These are phyloP conservation scores for Colletotrichum abscissum DNA, from an alignment of 2,329 filamentous ascomycete genomes.

Conservation along the genomic window DNA sequence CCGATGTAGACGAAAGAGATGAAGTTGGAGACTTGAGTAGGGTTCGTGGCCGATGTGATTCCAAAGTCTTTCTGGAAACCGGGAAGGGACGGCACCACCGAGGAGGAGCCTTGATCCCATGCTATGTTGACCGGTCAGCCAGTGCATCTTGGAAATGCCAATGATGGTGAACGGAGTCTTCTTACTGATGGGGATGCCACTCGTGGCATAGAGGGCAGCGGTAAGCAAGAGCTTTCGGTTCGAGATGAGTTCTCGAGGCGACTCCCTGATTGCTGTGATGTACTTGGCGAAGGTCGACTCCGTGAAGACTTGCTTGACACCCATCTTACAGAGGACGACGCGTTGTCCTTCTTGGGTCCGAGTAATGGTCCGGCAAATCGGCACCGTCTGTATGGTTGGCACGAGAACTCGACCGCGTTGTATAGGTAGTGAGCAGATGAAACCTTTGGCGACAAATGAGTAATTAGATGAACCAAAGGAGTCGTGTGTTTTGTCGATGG, in stretches of 20 bases:
- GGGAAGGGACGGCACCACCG: conserved; percentile 45
- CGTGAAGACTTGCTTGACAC: conserved; percentile 10
- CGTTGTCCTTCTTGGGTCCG: not conserved
- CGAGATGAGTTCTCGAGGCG: conserved; percentile 37
- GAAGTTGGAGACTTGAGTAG: conserved; percentile 44
- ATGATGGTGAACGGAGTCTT: not conserved
- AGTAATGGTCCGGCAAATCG: not conserved
- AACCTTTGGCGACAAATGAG: not conserved
- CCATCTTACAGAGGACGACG: not conserved
- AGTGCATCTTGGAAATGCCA: not conserved
- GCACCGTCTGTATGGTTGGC: not conserved
- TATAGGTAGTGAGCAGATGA: not conserved
- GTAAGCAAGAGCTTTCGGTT: conserved; percentile 34
- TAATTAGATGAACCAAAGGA: not conserved
- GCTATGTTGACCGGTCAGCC: not conserved
- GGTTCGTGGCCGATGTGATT: conserved; percentile 40
- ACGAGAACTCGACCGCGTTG: not conserved
- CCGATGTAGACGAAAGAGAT: conserved; percentile 49
- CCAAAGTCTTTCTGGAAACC: conserved; percentile 49
- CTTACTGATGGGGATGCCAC: conserved; percentile 34
- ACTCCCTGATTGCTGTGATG: conserved; percentile 28
- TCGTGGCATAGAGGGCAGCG: conserved; percentile 37
- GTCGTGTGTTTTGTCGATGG: not conserved
- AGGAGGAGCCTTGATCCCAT: conserved; percentile 18
- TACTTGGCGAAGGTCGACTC: conserved; percentile 33